A percentile compares a stretch with the other conserved stretches of the same genome.
These are phyloP conservation scores for Geotrichum siamense DNA, from an alignment of 1,139 yeast genomes.

Conservation along the genomic window DNA sequence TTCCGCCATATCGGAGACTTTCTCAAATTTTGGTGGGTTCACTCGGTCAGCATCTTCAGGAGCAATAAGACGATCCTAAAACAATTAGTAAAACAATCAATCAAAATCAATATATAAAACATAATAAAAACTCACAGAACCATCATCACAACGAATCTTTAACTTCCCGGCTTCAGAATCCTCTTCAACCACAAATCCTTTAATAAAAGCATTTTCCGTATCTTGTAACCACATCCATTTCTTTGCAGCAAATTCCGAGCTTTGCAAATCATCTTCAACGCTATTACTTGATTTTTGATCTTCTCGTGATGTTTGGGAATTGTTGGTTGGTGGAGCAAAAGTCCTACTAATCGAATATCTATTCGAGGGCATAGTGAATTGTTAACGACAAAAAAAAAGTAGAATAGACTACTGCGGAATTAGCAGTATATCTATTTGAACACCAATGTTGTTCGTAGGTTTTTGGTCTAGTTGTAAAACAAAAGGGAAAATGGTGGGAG, in stretches of 20 bases:
- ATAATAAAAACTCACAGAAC: slow-evolving; percentile 33
- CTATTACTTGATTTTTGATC: background rate
- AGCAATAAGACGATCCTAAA: slow-evolving; percentile 40
- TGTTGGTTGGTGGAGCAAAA: slow-evolving; percentile 16
- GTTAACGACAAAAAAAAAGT: background rate
- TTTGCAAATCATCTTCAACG: slow-evolving; percentile 22
- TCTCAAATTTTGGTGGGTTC: slow-evolving; percentile 86
- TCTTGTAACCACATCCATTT: slow-evolving; percentile 84
- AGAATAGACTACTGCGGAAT: background rate
- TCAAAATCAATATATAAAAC: background rate
- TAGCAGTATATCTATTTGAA: background rate
- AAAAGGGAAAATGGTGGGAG: no score
- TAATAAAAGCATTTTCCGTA: slow-evolving; percentile 52
- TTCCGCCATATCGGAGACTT: slow-evolving; percentile 93
- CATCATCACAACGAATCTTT: slow-evolving; percentile 48
- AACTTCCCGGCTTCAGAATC: slow-evolving; percentile 37
- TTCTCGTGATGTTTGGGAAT: slow-evolving; percentile 7
- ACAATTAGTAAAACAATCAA: background rate
- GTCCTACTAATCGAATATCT: slow-evolving; percentile 9
- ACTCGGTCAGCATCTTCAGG: slow-evolving; percentile 49
- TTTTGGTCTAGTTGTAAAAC: no score
- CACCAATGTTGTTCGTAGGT: no score
- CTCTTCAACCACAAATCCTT: slow-evolving; percentile 54
- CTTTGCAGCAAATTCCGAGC: slow-evolving; percentile 48
- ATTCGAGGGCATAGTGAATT: background rate